Conservation (phyloP, 352 stramenopile species). For the Globisporangium takayamanum region DNA sequence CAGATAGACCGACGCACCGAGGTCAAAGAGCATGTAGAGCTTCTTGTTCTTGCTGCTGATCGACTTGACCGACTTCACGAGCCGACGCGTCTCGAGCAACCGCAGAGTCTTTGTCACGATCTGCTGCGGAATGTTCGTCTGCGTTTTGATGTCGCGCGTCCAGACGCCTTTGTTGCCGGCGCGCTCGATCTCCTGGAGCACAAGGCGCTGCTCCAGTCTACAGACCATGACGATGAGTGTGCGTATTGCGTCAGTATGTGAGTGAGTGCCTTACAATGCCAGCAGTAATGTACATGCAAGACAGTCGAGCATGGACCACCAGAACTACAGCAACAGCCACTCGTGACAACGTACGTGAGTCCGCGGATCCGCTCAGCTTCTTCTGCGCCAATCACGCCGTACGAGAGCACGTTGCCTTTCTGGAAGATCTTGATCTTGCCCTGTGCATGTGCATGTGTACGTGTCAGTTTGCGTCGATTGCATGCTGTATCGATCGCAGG, state of each 20-base stretch:
- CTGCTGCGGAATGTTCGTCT: conserved; percentile 96
- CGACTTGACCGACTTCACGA: conserved; percentile 99
- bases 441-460: conserved; percentile 11
- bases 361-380: conserved; percentile 82
- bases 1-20: conserved; percentile 36
- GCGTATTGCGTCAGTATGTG: no score
- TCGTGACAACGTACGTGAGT: conserved; percentile 44
- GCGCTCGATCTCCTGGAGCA: conserved; percentile 94
- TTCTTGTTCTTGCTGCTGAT: conserved; percentile 99
- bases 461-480: not conserved
- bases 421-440: conserved; percentile 88
- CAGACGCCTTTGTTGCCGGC: conserved; percentile 97
- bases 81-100: conserved; percentile 91
- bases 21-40: conserved; percentile 97
- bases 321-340: not conserved
- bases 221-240: conserved; percentile 21
- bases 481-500: not conserved
- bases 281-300: no score
- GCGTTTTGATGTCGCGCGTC: conserved; percentile 97
- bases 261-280: no score
- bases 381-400: conserved; percentile 74
- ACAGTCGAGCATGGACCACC: not conserved
- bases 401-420: conserved; percentile 80
- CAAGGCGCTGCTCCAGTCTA: conserved; percentile 77
- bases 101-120: conserved; percentile 98